Evolutionary conservation across 495 filamentous ascomycete genomes (phyloP).

Genomic region (Penicillium atrosanguineum): DNA sequence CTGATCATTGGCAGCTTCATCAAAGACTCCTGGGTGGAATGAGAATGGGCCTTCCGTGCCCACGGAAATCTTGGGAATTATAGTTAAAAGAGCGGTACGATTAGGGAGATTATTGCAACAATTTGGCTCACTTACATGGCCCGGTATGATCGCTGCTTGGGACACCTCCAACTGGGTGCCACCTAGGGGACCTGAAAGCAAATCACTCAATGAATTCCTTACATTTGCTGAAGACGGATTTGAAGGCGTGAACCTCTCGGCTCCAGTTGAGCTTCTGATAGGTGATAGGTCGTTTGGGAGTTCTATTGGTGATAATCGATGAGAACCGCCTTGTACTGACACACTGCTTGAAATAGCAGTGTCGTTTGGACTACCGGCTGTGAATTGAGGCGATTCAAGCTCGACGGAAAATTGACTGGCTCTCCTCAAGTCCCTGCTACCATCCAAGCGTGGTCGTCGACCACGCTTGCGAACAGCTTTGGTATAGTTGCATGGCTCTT

Average conservation of each 20-base stretch:
- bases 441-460: constrained; percentile 11
- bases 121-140: background rate
- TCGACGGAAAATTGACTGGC: background rate
- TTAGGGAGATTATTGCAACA: too few relatives aligned
- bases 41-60: background rate
- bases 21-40: constrained; percentile 7
- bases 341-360: constrained; percentile 2
- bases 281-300: background rate
- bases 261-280: background rate
- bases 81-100: background rate
- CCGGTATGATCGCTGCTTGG: background rate
- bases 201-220: background rate
- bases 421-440: background rate
- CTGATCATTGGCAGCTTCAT: background rate
- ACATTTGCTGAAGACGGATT: background rate
- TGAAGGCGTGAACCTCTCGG: background rate
- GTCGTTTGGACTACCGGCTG: constrained; percentile 1
- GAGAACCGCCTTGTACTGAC: background rate
- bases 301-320: background rate
- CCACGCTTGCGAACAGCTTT: constrained; percentile 19
- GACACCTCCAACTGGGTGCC: background rate
- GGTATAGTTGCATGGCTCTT: constrained; percentile 15
- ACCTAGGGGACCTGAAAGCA: background rate
- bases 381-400: background rate
- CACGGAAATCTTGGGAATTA: background rate